Base-by-base conservation (phyloP, 2,329 filamentous ascomycete genomes). In the Claviceps capensis region DNA sequence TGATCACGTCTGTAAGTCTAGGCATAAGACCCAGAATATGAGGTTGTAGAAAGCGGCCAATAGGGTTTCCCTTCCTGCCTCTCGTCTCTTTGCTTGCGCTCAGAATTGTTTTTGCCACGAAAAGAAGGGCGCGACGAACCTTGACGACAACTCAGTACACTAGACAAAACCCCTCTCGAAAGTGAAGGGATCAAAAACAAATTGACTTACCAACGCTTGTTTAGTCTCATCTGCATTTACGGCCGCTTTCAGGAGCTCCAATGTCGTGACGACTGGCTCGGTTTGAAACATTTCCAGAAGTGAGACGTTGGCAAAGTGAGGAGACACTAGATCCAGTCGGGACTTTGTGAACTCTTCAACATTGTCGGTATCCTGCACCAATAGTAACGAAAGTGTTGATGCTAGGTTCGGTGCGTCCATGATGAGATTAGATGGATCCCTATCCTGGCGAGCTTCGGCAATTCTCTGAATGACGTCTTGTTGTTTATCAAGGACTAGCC, bases 11-110 rank as follows among this genome's bases (percentile, higher is more conserved):
- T 0, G 87, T 88, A 57, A 97, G 82, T 38, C 84, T 79, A 6
- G 88, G 83, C 67, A 96, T 89, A 51, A 97, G 81, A 5, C 89
- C 91, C 6, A 98, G 77, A 37, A 94, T 82, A 64, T 96, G 85
- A 34, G 80, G 78, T 56, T 94, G 83, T 43, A 97, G 78, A 63
- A 95, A 97, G 0, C 78, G 72, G 1, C 82, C 83, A 23, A 94
- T 73, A 1, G 79, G 68, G 54, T 84, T 80, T 2, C 64, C 65
- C 53, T 73, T 76, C 57, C 74, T 78, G 46, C 67, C 69, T 51
- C 75, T 71, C 1, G 63, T 53, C 52, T 74, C 69, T 55, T 71
- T 68, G 48, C 61, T 70, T 14, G 65, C 63, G 14, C 61, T 61
- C 14, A 73, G 58, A 19, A 72, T 64, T 58, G 71, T 69, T 8